phyloP scores from a whole-genome alignment of 2,329 filamentous ascomycete genomes.

The Penicillium sp. region DNA sequence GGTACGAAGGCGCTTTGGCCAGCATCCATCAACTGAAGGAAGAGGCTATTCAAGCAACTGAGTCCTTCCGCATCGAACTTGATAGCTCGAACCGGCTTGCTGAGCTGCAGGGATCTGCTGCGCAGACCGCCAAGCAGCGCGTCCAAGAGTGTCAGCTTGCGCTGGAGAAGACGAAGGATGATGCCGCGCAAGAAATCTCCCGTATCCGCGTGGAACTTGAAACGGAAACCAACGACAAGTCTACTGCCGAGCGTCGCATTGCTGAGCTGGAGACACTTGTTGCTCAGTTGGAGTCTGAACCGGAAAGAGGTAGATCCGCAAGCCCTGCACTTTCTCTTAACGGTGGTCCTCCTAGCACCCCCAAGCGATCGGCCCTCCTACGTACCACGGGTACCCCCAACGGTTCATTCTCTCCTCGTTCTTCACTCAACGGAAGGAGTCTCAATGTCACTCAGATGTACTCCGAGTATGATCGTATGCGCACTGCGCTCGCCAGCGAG shows the following conservation, averaged over 20 bases:
- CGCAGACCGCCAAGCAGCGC: slow-evolving; percentile 60
- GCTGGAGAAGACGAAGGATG: slow-evolving; percentile 61
- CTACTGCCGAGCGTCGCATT: slow-evolving; percentile 62
- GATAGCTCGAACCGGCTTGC: slow-evolving; percentile 79
- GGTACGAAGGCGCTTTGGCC: slow-evolving; percentile 78
- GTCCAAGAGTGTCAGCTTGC: slow-evolving; percentile 59
- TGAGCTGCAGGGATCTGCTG: slow-evolving; percentile 65
- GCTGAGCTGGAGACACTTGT: slow-evolving; percentile 66
- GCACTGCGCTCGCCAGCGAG: slow-evolving; percentile 73
- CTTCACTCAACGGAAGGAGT: slow-evolving; percentile 55
- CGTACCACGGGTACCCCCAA: slow-evolving; percentile 45
- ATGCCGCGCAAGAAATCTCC: slow-evolving; percentile 61
- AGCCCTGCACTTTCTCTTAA: slow-evolving; percentile 58
- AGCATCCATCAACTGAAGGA: slow-evolving; percentile 86
- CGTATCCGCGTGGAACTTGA: slow-evolving; percentile 56
- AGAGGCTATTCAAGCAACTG: slow-evolving; percentile 75
- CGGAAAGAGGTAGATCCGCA: slow-evolving; percentile 48
- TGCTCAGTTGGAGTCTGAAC: slow-evolving; percentile 60
- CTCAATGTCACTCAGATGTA: slow-evolving; percentile 65
- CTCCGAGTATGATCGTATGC: slow-evolving; percentile 60
- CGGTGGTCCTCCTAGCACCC: slow-evolving; percentile 51
- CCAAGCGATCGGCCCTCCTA: slow-evolving; percentile 40
- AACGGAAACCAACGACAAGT: slow-evolving; percentile 60
- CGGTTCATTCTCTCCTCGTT: slow-evolving; percentile 54
- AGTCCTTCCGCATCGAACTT: slow-evolving; percentile 83